These are phyloP conservation scores for Nepenthes mirabilis DNA, from an alignment of 148 eudicot species.

Conservation along the genomic window DNA sequence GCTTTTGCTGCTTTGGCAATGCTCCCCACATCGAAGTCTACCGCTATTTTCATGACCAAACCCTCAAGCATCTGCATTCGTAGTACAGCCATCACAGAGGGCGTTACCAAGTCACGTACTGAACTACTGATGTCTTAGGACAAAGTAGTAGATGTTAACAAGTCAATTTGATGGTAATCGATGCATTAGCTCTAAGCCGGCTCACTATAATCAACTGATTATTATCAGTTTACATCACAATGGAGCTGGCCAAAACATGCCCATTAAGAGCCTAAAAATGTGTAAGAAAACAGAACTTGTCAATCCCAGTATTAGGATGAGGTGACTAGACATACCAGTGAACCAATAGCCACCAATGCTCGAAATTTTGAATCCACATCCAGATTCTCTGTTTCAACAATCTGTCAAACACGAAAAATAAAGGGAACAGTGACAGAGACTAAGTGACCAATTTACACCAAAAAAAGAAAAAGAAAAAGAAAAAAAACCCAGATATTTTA, in stretches of 20 bases:
- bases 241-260: no score
- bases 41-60: constrained; percentile 51
- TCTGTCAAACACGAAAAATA: constrained; percentile 23
- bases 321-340: constrained; percentile 39
- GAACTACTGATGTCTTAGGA: not conserved
- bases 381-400: constrained; percentile 62
- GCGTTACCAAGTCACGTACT: not conserved
- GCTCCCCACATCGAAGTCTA: constrained; percentile 73
- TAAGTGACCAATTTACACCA: not conserved
- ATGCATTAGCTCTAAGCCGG: no score
- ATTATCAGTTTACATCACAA: no score
- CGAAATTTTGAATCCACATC: constrained; percentile 67
- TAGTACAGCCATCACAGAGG: not conserved
- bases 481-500: no score
- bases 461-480: not conserved
- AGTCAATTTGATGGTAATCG: no score
- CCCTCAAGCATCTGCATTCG: constrained; percentile 83
- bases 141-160: not conserved
- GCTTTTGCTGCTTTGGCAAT: constrained; percentile 64
- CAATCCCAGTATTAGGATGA: constrained; percentile 3
- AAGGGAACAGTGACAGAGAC: not conserved
- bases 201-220: no score
- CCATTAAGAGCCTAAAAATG: not conserved
- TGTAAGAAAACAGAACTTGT: not conserved
- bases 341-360: constrained; percentile 84